These are phyloP conservation scores for Metschnikowia shivogae DNA, from an alignment of 805 yeast genomes.

Conservation along the genomic window DNA sequence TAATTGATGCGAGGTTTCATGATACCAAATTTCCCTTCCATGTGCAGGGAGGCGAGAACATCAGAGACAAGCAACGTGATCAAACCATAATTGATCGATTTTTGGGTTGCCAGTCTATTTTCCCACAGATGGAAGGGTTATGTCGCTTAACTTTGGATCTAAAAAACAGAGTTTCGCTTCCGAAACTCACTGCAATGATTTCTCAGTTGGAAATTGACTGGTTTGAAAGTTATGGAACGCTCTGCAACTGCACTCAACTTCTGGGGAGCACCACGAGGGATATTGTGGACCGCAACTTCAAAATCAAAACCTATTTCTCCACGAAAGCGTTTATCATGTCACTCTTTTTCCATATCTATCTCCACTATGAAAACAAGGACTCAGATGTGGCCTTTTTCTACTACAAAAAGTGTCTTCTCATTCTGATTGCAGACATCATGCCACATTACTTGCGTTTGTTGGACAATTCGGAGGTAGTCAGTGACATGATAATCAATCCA, in stretches of 20 bases:
- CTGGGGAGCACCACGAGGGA: slow-evolving; percentile 1
- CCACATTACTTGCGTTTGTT: slow-evolving; percentile 17
- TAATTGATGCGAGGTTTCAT: slow-evolving; percentile 6
- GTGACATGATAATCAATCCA: slow-evolving; percentile 24
- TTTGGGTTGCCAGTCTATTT: slow-evolving; percentile 6
- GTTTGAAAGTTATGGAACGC: slow-evolving; percentile 10
- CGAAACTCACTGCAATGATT: slow-evolving; percentile 9
- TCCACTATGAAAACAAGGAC: slow-evolving; percentile 14
- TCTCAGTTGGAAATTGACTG: slow-evolving; percentile 11
- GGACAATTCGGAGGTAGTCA: slow-evolving; percentile 15
- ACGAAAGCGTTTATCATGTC: slow-evolving; percentile 16
- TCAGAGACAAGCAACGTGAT: slow-evolving; percentile 11
- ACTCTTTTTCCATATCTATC: slow-evolving; percentile 17
- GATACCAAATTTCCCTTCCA: slow-evolving; percentile 15
- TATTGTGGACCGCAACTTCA: slow-evolving; percentile 14
- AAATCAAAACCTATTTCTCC: slow-evolving; percentile 15
- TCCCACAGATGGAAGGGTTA: slow-evolving; percentile 5
- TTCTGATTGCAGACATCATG: slow-evolving; percentile 17
- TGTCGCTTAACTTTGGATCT: slow-evolving; percentile 10
- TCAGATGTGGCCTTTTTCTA: slow-evolving; percentile 13
- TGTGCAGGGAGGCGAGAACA: slow-evolving; percentile 17
- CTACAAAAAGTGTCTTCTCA: slow-evolving; percentile 14
- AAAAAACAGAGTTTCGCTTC: slow-evolving; percentile 7
- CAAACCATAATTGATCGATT: slow-evolving; percentile 10
- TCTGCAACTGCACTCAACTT: slow-evolving; percentile 8